Evolutionary conservation across 768 basidiomycete species (phyloP).

Genomic region (Chiua virens): DNA sequence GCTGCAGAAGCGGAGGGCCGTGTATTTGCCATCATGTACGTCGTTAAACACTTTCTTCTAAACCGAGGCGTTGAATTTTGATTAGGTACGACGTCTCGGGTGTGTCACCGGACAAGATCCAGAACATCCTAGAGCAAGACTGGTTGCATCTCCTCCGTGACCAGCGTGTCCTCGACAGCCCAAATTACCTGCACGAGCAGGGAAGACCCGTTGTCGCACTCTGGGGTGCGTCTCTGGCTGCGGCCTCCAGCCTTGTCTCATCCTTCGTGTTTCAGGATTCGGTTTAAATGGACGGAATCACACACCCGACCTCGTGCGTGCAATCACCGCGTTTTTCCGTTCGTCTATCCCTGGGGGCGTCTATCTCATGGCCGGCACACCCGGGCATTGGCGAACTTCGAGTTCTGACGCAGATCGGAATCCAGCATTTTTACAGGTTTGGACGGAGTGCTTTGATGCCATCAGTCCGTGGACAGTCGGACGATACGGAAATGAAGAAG

Average conservation of each 20-base stretch:
- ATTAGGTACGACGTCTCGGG: constrained; percentile 82
- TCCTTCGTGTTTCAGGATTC: constrained; percentile 49
- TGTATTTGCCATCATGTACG: constrained; percentile 84
- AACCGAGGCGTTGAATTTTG: background rate
- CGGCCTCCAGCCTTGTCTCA: background rate
- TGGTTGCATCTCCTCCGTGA: constrained; percentile 69
- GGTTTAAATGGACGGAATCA: constrained; percentile 65
- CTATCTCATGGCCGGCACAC: constrained; percentile 70
- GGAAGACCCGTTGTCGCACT: constrained; percentile 70
- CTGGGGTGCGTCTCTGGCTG: constrained; percentile 50
- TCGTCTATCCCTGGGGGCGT: constrained; percentile 67
- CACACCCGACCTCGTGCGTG: constrained; percentile 57
- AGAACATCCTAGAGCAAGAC: constrained; percentile 64
- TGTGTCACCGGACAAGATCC: constrained; percentile 70
- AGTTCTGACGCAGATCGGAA: constrained; percentile 69
- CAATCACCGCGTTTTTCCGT: constrained; percentile 57
- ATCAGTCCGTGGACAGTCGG: constrained; percentile 86
- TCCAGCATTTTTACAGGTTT: constrained; percentile 63
- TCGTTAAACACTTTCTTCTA: background rate
- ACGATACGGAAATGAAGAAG: constrained; percentile 56
- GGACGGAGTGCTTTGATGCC: constrained; percentile 77
- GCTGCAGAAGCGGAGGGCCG: constrained; percentile 80
- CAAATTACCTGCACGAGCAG: constrained; percentile 69
- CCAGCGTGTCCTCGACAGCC: constrained; percentile 63
- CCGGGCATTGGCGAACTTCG: constrained; percentile 75